Evolutionary conservation across 371 early-diverging fungal species (phyloP), one percentile per base, ranked within the genome.

Genomic region (Mortierella sp.): DNA sequence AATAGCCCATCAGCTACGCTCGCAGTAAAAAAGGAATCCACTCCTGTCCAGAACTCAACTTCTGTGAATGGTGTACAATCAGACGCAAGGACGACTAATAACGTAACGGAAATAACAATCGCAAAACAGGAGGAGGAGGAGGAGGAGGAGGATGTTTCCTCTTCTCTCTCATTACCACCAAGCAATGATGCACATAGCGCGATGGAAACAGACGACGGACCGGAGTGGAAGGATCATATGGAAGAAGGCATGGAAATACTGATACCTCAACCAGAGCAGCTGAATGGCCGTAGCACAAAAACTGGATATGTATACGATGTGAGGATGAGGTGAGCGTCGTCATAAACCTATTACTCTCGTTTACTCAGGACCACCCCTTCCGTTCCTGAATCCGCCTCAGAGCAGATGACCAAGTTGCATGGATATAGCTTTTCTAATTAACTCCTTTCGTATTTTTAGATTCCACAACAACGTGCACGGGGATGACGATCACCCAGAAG

Each of bases 251-350:
- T 44, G 11, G 49, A 39, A 39, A n/a, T 27, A 12, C 34, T 56
- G 23, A 44, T 69, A n/a, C 61, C 58, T 2, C 73, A 67, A 17
- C 66, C 73, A 0, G 73, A 66, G 5, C 34, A 53, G n/a, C 50
- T 72, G 21, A 23, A 53, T 34, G 73, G 73, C 42, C 47, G 67
- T 21, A 72, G 73, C 50, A 72, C 67, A 11, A 75, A 66, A 57
- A 85, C 88, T 31, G 88, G 88, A 17, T 85, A 84, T 56, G 88
- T 89, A 2, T 92, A 87, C 62, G 92, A 90, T 70, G 84, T 88
- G 8, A 78, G 84, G 56, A 89, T 92, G 89, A 85, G 80, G 46
- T 87, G 82, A 43, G 60, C n/a, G n/a, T n/a, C n/a, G n/a, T n/a
- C n/a, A n/a, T n/a, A n/a, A n/a, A n/a, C n/a, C n/a, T n/a, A n/a